Evolutionary conservation across 192 early-diverging fungal genomes (phyloP), one percentile per base, ranked within the genome.

Genomic region (Phlyctochytrium bullatum): DNA sequence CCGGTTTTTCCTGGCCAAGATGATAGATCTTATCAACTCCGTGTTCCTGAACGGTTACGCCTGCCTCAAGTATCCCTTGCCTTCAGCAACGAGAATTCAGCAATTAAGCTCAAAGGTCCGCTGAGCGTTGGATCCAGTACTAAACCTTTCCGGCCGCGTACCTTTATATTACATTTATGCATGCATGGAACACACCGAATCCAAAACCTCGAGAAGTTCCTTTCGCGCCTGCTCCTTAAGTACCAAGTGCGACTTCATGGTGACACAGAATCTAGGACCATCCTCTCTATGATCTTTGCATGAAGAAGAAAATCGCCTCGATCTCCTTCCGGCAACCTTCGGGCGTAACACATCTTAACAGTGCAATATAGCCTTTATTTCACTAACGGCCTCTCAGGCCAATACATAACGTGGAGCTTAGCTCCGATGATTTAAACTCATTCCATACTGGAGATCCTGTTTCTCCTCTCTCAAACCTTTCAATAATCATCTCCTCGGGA

Each of bases 1-100:
- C 87, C 62, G 90, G 63, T 33, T 73, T 78, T 17, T 73, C 80
- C n/a, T 82, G 62, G 23, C 90, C 77, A 24, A 98, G 80, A 66
- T 95, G 86, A 73, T 90, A 95, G 59, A 98, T 90, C 79, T 93
- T 96, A 61, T 96, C 93, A 14, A 96, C 93, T 24, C 95, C 95
- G 80, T 98, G 95, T 65, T 98, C 95, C 88, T 91, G 68, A 62
- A 32, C 17, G 32, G 30, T 12, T 23, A 20, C 34, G 56, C 16
- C 17, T 62, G 12, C 30, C 12, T 27, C 1, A n/a, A 2, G 12
- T 12, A 35, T 36, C 6, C 59, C n/a, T 0, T 61, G 86, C 90
- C 79, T 93, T 93, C 17, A 98, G 74, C 27, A 95, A 75, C 24
- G 81, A 83, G 78, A 96, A 94, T 66, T 96, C 95, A 24, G 92